phyloP scores from a whole-genome alignment of 441 rosid species.

The Erodium moschatum region DNA sequence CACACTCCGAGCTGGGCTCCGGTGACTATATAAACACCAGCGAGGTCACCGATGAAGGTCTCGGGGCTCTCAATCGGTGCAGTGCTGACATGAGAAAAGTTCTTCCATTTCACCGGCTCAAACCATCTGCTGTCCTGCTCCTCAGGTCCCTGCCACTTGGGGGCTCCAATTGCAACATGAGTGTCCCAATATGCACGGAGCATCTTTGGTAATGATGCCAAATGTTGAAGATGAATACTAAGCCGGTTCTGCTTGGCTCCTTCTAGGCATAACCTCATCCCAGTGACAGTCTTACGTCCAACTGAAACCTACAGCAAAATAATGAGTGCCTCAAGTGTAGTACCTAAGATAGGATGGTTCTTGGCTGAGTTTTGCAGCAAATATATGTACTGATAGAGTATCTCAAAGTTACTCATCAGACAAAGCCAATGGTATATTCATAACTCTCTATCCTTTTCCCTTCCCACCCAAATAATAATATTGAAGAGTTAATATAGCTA shows the following conservation, averaged over 20 bases:
- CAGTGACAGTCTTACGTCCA: slow-evolving; percentile 74
- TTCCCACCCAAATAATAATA: too few relatives aligned
- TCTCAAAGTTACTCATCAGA: too few relatives aligned
- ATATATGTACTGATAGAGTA: too few relatives aligned
- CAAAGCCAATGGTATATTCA: too few relatives aligned
- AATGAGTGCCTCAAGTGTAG: background rate
- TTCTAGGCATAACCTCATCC: slow-evolving; percentile 55
- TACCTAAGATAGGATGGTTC: too few relatives aligned
- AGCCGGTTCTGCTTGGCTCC: slow-evolving; percentile 67
- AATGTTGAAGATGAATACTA: slow-evolving; percentile 59
- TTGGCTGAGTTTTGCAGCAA: too few relatives aligned
- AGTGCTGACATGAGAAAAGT: slow-evolving; percentile 77
- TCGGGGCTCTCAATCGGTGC: slow-evolving; percentile 59
- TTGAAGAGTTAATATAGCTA: too few relatives aligned
- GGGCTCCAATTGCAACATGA: slow-evolving; percentile 74
- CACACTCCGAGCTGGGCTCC: slow-evolving; percentile 79
- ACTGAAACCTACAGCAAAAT: slow-evolving; percentile 46
- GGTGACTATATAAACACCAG: slow-evolving; percentile 61
- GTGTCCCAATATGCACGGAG: slow-evolving; percentile 72
- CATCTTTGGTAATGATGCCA: slow-evolving; percentile 68
- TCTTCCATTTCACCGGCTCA: slow-evolving; percentile 74
- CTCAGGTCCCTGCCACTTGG: slow-evolving; percentile 79
- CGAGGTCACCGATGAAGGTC: slow-evolving; percentile 71
- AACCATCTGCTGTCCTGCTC: slow-evolving; percentile 87
- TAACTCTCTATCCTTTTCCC: too few relatives aligned